Percentiles rank a stretch among this genome's conserved stretches.
phyloP scores from a whole-genome alignment of 2,329 filamentous ascomycete genomes.

The Calonectria honghensis region DNA sequence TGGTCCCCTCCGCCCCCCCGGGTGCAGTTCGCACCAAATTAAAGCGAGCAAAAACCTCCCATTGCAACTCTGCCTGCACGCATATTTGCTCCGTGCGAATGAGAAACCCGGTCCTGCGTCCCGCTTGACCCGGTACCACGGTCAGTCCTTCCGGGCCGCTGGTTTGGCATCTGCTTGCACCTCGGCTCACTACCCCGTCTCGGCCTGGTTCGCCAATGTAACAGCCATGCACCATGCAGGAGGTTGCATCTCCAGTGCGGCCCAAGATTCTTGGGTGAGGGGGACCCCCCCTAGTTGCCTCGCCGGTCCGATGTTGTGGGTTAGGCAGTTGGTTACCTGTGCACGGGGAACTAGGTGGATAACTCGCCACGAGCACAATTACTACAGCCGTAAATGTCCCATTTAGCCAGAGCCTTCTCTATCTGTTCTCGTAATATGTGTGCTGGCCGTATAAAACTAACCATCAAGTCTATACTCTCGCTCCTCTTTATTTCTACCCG shows the following conservation, averaged over 20 bases:
- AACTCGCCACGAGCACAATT: background rate
- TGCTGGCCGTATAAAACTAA: conserved; percentile 7
- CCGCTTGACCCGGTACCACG: conserved; percentile 49
- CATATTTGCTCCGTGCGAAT: conserved; percentile 34
- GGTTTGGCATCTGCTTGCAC: conserved; percentile 44
- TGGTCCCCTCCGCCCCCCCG: background rate
- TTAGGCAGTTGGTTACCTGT: conserved; percentile 17
- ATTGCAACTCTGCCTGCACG: conserved; percentile 30
- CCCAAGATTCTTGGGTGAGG: conserved; percentile 21
- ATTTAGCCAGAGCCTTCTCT: conserved; percentile 16
- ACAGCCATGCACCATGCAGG: conserved; percentile 52
- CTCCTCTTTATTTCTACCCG: conserved; percentile 3
- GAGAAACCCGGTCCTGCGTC: conserved; percentile 26
- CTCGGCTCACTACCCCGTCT: conserved; percentile 42
- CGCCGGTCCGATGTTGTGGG: conserved; percentile 1
- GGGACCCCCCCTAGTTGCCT: background rate
- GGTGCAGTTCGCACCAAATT: conserved; percentile 21
- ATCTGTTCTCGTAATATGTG: background rate
- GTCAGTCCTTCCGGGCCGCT: conserved; percentile 48
- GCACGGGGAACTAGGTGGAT: background rate
- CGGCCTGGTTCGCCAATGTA: conserved; percentile 34
- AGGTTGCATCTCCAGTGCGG: conserved; percentile 45
- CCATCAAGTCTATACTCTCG: conserved; percentile 35
- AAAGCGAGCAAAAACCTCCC: conserved; percentile 17
- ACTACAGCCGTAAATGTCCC: background rate